Conservation (phyloP, 2,329 filamentous ascomycete genomes). For the Conoideocrella luteorostrata region DNA sequence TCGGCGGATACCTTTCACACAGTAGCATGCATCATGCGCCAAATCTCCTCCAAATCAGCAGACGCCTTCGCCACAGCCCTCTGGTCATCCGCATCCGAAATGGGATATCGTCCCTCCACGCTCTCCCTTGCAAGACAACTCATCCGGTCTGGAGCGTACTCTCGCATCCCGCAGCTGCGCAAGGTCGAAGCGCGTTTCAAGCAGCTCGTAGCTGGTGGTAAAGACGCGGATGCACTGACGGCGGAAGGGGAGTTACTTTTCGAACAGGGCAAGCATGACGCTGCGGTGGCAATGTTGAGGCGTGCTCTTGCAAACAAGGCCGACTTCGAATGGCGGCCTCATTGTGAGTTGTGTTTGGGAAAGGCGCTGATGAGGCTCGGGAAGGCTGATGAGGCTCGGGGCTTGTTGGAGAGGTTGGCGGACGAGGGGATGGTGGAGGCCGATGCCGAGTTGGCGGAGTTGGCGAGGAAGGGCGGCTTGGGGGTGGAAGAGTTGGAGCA, state of each 20-base stretch:
- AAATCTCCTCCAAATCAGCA: conserved; percentile 9
- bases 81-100: conserved; percentile 25
- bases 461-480: conserved; percentile 16
- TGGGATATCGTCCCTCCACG: conserved; percentile 24
- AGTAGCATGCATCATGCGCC: conserved; percentile 21
- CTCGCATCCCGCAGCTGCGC: conserved; percentile 11
- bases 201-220: conserved; percentile 21
- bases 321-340: conserved; percentile 21
- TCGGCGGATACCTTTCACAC: conserved; percentile 18
- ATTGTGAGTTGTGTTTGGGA: conserved; percentile 21
- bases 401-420: conserved; percentile 16
- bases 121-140: conserved; percentile 21
- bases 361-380: conserved; percentile 18
- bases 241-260: conserved; percentile 25
- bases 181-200: conserved; percentile 22
- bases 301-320: conserved; percentile 17
- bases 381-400: conserved; percentile 16
- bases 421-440: conserved; percentile 18
- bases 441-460: conserved; percentile 19
- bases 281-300: conserved; percentile 16
- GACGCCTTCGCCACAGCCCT: conserved; percentile 17
- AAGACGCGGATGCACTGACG: conserved; percentile 29
- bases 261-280: conserved; percentile 16
- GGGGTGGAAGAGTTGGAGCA: conserved; percentile 17
- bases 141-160: conserved; percentile 15